These are phyloP conservation scores for Talaromyces piceae DNA, from an alignment of 2,329 filamentous ascomycete genomes.

Conservation along the genomic window DNA sequence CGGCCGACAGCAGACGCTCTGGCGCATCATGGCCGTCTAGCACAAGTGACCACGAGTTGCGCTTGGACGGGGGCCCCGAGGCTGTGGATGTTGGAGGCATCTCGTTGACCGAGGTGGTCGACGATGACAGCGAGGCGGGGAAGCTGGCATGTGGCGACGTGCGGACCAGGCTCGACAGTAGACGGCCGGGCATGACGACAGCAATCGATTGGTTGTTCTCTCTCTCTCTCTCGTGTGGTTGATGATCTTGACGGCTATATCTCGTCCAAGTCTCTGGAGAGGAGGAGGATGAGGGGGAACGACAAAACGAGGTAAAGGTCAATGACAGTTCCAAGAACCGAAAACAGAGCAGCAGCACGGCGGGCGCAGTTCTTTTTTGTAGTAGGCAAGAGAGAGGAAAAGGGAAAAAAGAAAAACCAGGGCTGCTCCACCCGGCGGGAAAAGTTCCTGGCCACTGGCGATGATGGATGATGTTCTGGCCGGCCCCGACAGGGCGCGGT, in stretches of 20 bases:
- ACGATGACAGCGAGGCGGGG: conserved; percentile 29
- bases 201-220: too few species aligned
- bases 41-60: conserved; percentile 17
- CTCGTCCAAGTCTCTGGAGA: background rate
- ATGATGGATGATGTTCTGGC: background rate
- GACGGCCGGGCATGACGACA: conserved; percentile 31
- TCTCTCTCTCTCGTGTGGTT: too few species aligned
- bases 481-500: background rate
- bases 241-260: too few species aligned
- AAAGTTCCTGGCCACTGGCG: background rate
- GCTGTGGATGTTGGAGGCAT: conserved; percentile 15
- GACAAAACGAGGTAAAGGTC: background rate
- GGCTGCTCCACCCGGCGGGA: background rate
- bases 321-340: background rate
- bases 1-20: conserved; percentile 35
- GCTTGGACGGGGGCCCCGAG: conserved; percentile 16
- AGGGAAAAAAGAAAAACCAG: conserved; percentile 2
- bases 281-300: background rate
- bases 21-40: conserved; percentile 27
- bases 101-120: conserved; percentile 32
- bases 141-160: conserved; percentile 22
- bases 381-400: background rate
- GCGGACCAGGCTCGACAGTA: conserved; percentile 34
- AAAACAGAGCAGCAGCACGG: background rate
- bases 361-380: conserved; percentile 4